Base-by-base conservation (phyloP, 345 rosid species). In the Physaria fendleri region DNA sequence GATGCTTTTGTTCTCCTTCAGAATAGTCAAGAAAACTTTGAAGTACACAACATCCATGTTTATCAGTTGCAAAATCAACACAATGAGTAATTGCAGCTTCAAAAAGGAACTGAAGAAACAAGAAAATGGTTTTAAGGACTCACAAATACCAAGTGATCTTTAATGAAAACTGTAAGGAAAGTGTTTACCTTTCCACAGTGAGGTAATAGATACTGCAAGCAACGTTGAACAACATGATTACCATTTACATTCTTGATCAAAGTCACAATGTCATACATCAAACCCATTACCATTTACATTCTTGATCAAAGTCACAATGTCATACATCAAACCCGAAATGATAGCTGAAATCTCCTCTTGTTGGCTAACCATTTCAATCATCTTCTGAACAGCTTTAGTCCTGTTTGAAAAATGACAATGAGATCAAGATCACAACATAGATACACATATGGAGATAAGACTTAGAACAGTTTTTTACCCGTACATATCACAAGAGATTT, bases 331-430 rank as follows among this genome's bases (percentile, higher is more conserved):
- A 20, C 91, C 76, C 56, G 81, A 78, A 29, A 82, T 76, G 56
- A 85, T 75, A 15, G 75, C 51, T 53, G 81, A 68, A 23, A 76
- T 62, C 70, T 85, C 89, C 74, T 85, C 85, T 9, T 78, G 76
- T 42, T 68, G 55, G 62, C 62, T 79, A 11, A 79, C 77, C n/a
- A 79, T 82, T 74, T 89, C 87, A 14, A 89, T 75, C 22, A 85
- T 79, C 76, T 85, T 89, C 66, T 89, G 95, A 68, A 89, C 82
- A 29, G 85, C 94, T 41, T 91, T 83, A 48, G 97, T 85, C 76
- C 95, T 89, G 71, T 20, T 51, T 41, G n/a, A n/a, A 2, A 52
- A 47, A 22, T 6, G 33, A 4, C 5, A 23, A 59, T 15, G 40
- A 47, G 18, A 14, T 56, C 32, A 12, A 27, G 16, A 27, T 11